Evolutionary conservation across 768 basidiomycete genomes (phyloP).

Genomic region (Pholiota molesta): DNA sequence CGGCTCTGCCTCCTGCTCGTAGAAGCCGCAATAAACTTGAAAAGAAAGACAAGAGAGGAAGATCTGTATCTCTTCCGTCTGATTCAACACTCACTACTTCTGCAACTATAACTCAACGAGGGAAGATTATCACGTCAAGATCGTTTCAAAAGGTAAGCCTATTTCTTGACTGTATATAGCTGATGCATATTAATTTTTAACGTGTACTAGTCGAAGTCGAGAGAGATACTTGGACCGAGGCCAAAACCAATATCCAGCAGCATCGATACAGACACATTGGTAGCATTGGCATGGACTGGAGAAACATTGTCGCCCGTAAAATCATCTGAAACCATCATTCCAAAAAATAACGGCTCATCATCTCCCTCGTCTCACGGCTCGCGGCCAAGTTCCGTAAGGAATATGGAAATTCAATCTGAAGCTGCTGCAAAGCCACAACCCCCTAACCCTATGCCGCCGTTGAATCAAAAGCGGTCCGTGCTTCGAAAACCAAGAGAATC

Average conservation of each 20-base stretch:
- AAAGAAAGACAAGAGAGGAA: slow-evolving; percentile 21
- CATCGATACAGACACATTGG: slow-evolving; percentile 31
- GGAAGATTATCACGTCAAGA: background rate
- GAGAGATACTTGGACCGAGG: slow-evolving; percentile 18
- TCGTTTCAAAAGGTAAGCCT: slow-evolving; percentile 2
- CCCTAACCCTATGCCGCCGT: background rate
- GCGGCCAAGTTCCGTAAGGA: background rate
- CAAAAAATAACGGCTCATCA: slow-evolving; percentile 8
- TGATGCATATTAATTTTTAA: background rate
- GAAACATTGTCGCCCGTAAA: slow-evolving; percentile 18
- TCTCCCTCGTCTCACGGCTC: background rate
- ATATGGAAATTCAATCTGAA: background rate
- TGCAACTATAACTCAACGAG: background rate
- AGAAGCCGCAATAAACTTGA: slow-evolving; percentile 25
- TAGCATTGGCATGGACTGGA: slow-evolving; percentile 35
- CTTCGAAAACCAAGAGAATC: slow-evolving; percentile 21
- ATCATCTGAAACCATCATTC: slow-evolving; percentile 13
- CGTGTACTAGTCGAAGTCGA: slow-evolving; percentile 15
- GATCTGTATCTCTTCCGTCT: slow-evolving; percentile 2
- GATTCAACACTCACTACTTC: slow-evolving; percentile 12
- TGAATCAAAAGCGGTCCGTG: slow-evolving; percentile 12
- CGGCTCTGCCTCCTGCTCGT: slow-evolving; percentile 11
- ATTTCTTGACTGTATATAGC: background rate
- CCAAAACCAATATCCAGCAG: slow-evolving; percentile 23
- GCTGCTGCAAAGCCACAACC: background rate